Percentiles rank a stretch among this genome's conserved stretches.
Conservation (phyloP, 805 yeast genomes). For the Blastobotrys americana region DNA sequence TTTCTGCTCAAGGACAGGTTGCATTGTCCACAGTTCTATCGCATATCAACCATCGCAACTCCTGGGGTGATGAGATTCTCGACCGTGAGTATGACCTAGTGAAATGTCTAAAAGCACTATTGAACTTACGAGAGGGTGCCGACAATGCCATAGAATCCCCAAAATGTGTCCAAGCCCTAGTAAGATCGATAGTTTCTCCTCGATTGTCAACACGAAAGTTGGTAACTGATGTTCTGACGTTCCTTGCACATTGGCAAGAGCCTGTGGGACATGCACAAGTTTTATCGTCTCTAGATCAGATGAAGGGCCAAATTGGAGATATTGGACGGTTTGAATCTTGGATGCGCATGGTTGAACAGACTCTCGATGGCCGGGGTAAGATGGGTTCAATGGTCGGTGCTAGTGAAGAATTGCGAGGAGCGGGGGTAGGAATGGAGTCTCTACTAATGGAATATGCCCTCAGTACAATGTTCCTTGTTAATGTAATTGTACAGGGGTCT, state of each 20-base stretch:
- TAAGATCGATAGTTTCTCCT: constrained; percentile 69
- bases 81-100: constrained; percentile 73
- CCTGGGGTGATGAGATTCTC: constrained; percentile 37
- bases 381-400: constrained; percentile 92
- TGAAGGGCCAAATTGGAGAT: constrained; percentile 33
- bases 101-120: constrained; percentile 66
- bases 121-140: constrained; percentile 58
- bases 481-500: constrained; percentile 42
- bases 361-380: constrained; percentile 79
- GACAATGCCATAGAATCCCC: constrained; percentile 42
- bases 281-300: constrained; percentile 43
- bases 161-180: constrained; percentile 50
- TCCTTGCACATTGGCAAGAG: constrained; percentile 41
- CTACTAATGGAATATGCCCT: constrained; percentile 64
- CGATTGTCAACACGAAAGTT: constrained; percentile 66
- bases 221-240: constrained; percentile 69
- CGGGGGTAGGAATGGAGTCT: constrained; percentile 47
- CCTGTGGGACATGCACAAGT: constrained; percentile 52
- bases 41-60: constrained; percentile 38
- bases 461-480: constrained; percentile 62
- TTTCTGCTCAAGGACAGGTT: constrained; percentile 74
- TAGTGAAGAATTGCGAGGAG: constrained; percentile 63
- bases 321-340: constrained; percentile 55
- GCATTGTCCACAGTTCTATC: constrained; percentile 63
- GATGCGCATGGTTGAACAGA: constrained; percentile 57